Percentiles rank a stretch among this genome's conserved stretches.
These are phyloP conservation scores for Apiotrichum porosum DNA, from an alignment of 1,284 basidiomycete genomes.

Conservation along the genomic window DNA sequence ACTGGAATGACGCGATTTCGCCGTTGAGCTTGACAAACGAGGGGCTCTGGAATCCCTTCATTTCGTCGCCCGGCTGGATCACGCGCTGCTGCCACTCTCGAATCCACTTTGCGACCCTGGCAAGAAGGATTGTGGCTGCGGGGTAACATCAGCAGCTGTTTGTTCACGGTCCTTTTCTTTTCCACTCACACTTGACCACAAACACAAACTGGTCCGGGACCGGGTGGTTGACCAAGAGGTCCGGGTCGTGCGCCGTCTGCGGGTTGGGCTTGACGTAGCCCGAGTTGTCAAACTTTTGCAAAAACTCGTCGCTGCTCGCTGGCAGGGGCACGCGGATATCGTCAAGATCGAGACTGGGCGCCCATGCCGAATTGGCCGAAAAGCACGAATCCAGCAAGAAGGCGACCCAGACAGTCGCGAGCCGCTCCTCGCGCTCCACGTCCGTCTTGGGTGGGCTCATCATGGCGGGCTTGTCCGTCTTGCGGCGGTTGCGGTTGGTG, in stretches of 20 bases:
- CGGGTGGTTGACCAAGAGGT: conserved; percentile 33
- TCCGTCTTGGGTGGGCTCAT: conserved; percentile 18
- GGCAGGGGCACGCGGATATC: conserved; percentile 31
- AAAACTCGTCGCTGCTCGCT: conserved; percentile 24
- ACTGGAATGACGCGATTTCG: conserved; percentile 34
- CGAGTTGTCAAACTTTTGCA: conserved; percentile 4
- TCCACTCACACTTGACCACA: conserved; percentile 30
- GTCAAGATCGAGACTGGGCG: conserved; percentile 20
- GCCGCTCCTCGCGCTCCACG: conserved; percentile 34
- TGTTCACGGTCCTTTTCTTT: background rate
- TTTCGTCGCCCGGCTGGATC: conserved; percentile 24
- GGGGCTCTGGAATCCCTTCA: conserved; percentile 18
- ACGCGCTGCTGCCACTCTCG: conserved; percentile 38
- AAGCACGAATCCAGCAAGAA: conserved; percentile 34
- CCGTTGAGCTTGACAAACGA: conserved; percentile 22
- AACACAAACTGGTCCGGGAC: conserved; percentile 36
- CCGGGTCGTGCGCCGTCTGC: conserved; percentile 27
- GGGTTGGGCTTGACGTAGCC: conserved; percentile 27
- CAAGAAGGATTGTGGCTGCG: conserved; percentile 25
- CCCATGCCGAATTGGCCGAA: conserved; percentile 30
- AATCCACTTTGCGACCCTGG: conserved; percentile 26
- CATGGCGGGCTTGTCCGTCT: conserved; percentile 28
- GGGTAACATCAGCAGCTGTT: no score
- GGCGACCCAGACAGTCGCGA: conserved; percentile 37
- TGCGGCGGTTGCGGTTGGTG: conserved; percentile 23